Conservation (phyloP, 108 stramenopile genomes). For the Mayamaea pseudoterrestris region DNA sequence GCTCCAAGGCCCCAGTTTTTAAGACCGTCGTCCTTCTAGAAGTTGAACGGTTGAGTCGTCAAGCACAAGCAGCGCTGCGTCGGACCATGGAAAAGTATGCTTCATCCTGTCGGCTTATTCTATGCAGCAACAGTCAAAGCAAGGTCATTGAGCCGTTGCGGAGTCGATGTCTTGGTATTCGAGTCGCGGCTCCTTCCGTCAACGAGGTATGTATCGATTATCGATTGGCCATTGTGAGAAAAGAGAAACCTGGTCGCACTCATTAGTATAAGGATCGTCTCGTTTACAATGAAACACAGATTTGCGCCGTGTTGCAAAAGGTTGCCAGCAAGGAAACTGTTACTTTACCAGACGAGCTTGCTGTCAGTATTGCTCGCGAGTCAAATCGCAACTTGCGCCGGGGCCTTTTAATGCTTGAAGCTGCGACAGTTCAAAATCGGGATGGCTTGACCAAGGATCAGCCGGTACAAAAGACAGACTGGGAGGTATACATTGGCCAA, state of each 20-base stretch:
- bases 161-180: constrained; percentile 89
- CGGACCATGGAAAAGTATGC: constrained; percentile 99
- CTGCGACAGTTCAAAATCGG: constrained; percentile 67
- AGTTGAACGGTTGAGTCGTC: constrained; percentile 84
- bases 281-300: constrained; percentile 15
- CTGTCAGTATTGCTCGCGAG: constrained; percentile 54
- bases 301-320: constrained; percentile 56
- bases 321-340: constrained; percentile 74
- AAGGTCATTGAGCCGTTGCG: constrained; percentile 95
- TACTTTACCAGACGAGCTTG: constrained; percentile 56
- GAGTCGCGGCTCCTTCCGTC: constrained; percentile 79
- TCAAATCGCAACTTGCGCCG: constrained; percentile 91
- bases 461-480: constrained; percentile 71
- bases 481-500: constrained; percentile 90
- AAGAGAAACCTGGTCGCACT: background rate
- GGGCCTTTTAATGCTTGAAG: constrained; percentile 94
- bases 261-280: background rate
- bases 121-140: constrained; percentile 78
- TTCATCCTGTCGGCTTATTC: constrained; percentile 85
- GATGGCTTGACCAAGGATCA: constrained; percentile 24
- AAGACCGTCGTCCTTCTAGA: constrained; percentile 91
- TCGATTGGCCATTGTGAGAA: constrained; percentile 4
- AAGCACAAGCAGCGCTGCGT: constrained; percentile 90
- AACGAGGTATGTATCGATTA: constrained; percentile 70
- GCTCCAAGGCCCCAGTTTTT: constrained; percentile 37